Conservation (phyloP, 768 basidiomycete species). For the Hebeloma cylindrosporum region DNA sequence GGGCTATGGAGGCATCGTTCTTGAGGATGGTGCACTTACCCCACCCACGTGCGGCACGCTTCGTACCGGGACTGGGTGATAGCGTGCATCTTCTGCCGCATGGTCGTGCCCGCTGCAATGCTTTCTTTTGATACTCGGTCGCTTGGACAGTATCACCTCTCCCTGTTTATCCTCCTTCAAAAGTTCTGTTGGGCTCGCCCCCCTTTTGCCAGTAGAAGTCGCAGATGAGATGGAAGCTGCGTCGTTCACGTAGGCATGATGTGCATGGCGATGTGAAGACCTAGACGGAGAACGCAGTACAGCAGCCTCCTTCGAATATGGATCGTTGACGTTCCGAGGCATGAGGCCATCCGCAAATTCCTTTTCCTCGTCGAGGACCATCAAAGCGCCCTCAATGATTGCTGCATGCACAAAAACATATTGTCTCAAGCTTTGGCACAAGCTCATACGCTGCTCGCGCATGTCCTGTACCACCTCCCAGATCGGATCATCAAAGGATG, state of each 20-base stretch:
- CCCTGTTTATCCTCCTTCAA: conserved; percentile 60
- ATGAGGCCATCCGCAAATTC: conserved; percentile 27
- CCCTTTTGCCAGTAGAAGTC: conserved; percentile 55
- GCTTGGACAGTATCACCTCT: conserved; percentile 56
- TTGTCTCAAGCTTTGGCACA: conserved; percentile 92
- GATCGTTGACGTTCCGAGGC: conserved; percentile 1
- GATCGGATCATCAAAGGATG: conserved; percentile 73
- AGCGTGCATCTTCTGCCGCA: conserved; percentile 14
- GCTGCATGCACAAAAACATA: conserved; percentile 93
- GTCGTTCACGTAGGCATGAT: conserved; percentile 12
- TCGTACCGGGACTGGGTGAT: conserved; percentile 14
- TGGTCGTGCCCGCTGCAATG: conserved; percentile 21
- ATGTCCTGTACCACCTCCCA: conserved; percentile 86
- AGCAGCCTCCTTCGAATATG: too few relatives aligned
- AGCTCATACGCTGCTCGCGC: conserved; percentile 94
- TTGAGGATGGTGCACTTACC: conserved; percentile 11
- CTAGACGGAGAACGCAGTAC: not conserved
- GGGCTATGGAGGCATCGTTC: conserved; percentile 16
- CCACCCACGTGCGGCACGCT: conserved; percentile 11
- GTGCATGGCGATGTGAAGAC: conserved; percentile 5
- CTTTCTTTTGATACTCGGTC: conserved; percentile 59
- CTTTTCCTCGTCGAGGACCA: conserved; percentile 73
- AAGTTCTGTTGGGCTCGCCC: conserved; percentile 71
- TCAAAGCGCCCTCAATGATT: conserved; percentile 76
- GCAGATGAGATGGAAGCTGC: conserved; percentile 28